phyloP scores from a whole-genome alignment of 169 alveolate genomes.

The Plasmodium ovale region DNA sequence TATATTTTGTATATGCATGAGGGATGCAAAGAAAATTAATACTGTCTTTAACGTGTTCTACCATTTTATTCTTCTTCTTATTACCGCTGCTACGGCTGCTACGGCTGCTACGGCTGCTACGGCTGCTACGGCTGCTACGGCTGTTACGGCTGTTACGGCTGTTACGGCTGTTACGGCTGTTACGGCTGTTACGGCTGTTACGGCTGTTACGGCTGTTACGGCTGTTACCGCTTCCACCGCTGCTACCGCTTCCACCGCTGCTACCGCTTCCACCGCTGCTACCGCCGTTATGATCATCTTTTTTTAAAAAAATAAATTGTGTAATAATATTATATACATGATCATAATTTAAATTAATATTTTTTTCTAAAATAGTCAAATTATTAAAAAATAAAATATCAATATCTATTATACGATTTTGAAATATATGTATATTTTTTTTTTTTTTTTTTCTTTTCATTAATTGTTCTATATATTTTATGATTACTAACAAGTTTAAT shows the following conservation, averaged over 20 bases:
- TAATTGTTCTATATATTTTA: slow-evolving; percentile 54
- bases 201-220: no score
- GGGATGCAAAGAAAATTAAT: slow-evolving; percentile 49
- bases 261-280: no score
- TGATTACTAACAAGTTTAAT: slow-evolving; percentile 25
- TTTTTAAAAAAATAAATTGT: slow-evolving; percentile 19
- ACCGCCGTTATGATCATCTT: not conserved
- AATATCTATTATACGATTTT: slow-evolving; percentile 59
- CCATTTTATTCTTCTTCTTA: not conserved
- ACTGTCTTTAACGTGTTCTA: slow-evolving; percentile 10
- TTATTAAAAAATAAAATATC: slow-evolving; percentile 68
- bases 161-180: no score
- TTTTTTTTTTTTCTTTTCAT: slow-evolving; percentile 48
- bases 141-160: no score
- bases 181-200: no score
- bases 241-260: no score
- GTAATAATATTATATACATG: slow-evolving; percentile 12
- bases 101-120: no score
- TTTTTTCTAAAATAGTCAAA: slow-evolving; percentile 30
- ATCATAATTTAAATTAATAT: slow-evolving; percentile 1
- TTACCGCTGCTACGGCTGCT: not conserved
- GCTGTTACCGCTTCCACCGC: no score
- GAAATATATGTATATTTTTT: slow-evolving; percentile 25
- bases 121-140: no score
- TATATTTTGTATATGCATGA: slow-evolving; percentile 39